Evolutionary conservation across 306 rosid species (phyloP).

Genomic region (Amphicarpaea edgeworthii): DNA sequence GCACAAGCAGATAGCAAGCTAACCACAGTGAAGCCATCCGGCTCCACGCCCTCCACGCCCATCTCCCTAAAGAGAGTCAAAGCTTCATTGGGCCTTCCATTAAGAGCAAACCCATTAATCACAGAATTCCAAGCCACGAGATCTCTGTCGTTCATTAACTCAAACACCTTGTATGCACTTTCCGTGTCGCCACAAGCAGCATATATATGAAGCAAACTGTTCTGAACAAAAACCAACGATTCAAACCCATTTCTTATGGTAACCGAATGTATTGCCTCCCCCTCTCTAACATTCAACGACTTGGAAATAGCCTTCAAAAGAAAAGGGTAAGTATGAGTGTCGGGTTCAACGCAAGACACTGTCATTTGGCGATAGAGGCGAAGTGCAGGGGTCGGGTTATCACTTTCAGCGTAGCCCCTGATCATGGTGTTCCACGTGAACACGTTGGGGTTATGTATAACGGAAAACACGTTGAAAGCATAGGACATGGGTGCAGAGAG

Average conservation of each 20-base stretch:
- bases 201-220: conserved; percentile 63
- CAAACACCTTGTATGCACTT: conserved; percentile 62
- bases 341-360: conserved; percentile 51
- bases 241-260: conserved; percentile 57
- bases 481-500: conserved; percentile 66
- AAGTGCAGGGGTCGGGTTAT: conserved; percentile 49
- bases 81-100: conserved; percentile 69
- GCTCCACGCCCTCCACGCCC: conserved; percentile 52
- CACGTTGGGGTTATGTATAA: conserved; percentile 49
- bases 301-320: conserved; percentile 63
- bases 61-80: conserved; percentile 64
- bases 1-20: conserved; percentile 66
- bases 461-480: conserved; percentile 47
- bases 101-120: conserved; percentile 64
- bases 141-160: conserved; percentile 55
- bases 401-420: conserved; percentile 58
- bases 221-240: conserved; percentile 63
- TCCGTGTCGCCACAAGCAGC: conserved; percentile 59
- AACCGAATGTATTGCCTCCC: conserved; percentile 57
- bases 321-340: conserved; percentile 70
- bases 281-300: conserved; percentile 54
- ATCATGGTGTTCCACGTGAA: conserved; percentile 70
- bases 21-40: conserved; percentile 70
- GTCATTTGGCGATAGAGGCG: conserved; percentile 48
- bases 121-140: conserved; percentile 70